Evolutionary conservation across 257 asterid species (phyloP).

Genomic region (Handroanthus guayacan): DNA sequence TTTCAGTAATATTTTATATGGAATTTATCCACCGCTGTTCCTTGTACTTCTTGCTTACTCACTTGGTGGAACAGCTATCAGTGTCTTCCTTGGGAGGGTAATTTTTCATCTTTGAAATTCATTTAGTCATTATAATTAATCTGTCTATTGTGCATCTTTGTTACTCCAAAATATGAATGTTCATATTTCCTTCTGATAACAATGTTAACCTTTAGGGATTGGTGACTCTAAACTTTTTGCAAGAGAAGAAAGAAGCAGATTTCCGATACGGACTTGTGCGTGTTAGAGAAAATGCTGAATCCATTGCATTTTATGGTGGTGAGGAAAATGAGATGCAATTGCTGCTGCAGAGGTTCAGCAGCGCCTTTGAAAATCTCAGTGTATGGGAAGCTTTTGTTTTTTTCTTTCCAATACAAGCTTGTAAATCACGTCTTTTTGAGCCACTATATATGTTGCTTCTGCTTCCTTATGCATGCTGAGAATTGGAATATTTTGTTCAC

Average conservation of each 20-base stretch:
- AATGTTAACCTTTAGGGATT: conserved; percentile 56
- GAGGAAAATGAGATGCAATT: conserved; percentile 90
- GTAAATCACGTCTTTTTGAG: conserved; percentile 18
- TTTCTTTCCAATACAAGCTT: conserved; percentile 29
- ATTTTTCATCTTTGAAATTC: conserved; percentile 16
- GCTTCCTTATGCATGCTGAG: conserved; percentile 19
- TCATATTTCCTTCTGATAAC: conserved; percentile 26
- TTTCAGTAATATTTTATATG: conserved; percentile 86
- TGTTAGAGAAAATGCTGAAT: conserved; percentile 92
- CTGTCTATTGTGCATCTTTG: conserved; percentile 14
- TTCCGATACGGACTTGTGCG: conserved; percentile 91
- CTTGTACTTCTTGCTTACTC: conserved; percentile 82
- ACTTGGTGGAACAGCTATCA: conserved; percentile 87
- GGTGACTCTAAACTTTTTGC: conserved; percentile 84
- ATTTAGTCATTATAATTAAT: not conserved
- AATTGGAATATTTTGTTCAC: not conserved
- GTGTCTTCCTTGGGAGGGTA: conserved; percentile 91
- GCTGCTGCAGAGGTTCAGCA: conserved; percentile 74
- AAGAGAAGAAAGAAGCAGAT: conserved; percentile 96
- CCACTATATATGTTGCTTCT: conserved; percentile 11
- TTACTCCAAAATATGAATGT: not conserved
- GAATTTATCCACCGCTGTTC: conserved; percentile 93
- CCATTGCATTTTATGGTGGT: conserved; percentile 95
- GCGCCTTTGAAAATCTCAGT: conserved; percentile 87
- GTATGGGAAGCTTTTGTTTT: conserved; percentile 52